These are phyloP conservation scores for Mucuna pruriens DNA, from an alignment of 306 rosid species.

Conservation along the genomic window DNA sequence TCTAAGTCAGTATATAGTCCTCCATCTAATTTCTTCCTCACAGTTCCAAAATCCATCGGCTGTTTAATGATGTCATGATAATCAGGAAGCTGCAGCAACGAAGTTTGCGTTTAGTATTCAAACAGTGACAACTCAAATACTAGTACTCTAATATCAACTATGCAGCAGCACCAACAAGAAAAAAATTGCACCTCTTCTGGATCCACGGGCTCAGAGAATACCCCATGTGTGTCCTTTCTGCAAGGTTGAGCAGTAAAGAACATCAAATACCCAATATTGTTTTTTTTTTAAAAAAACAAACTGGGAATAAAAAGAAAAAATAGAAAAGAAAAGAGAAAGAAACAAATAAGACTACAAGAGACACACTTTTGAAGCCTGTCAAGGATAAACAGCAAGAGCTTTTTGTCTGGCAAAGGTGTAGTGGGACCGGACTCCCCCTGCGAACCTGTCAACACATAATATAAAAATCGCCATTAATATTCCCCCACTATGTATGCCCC, in stretches of 20 bases:
- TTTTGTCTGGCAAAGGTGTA: constrained; percentile 98
- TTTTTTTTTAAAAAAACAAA: constrained; percentile 14
- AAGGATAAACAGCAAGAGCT: constrained; percentile 97
- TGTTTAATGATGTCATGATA: constrained; percentile 72
- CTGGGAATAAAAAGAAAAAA: not conserved
- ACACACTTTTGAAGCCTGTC: constrained; percentile 98
- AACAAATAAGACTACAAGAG: constrained; percentile 35
- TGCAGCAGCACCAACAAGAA: not conserved
- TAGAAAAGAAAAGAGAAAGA: constrained; percentile 38
- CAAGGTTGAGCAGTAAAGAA: constrained; percentile 46
- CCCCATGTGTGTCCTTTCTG: constrained; percentile 96
- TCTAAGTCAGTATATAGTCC: constrained; percentile 72
- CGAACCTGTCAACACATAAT: constrained; percentile 78
- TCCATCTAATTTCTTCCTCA: constrained; percentile 72
- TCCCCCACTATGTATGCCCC: constrained; percentile 49
- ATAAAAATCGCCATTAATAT: constrained; percentile 57
- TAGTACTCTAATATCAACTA: not conserved
- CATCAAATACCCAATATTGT: constrained; percentile 43
- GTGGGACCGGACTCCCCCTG: constrained; percentile 97
- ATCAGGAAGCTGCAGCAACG: constrained; percentile 83
- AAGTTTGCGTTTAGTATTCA: not conserved
- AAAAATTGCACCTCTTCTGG: constrained; percentile 71
- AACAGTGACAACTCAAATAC: constrained; percentile 6
- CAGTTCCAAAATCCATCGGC: constrained; percentile 95
- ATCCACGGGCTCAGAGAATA: constrained; percentile 96